Conservation (phyloP, 2,329 filamentous ascomycete species). For the Dactylellina parvicollis region DNA sequence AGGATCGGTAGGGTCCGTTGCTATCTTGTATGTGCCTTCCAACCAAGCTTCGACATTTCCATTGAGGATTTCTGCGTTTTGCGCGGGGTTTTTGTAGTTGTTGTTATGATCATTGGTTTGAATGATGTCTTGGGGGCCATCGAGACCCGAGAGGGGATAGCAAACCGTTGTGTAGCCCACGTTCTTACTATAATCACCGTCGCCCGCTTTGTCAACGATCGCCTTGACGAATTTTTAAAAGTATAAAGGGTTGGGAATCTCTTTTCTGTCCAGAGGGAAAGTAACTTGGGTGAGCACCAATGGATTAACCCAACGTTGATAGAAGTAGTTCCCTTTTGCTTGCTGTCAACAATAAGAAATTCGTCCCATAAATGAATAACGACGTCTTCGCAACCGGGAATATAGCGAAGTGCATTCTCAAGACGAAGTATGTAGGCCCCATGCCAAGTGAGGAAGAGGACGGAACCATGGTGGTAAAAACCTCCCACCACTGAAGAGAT, state of each 20-base stretch:
- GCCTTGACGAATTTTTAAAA: constrained; percentile 56
- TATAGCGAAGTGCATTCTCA: constrained; percentile 55
- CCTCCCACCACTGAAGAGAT: constrained; percentile 58
- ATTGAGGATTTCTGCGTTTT: constrained; percentile 1
- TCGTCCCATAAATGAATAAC: constrained; percentile 58
- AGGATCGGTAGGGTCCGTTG: constrained; percentile 13
- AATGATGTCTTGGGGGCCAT: constrained; percentile 36
- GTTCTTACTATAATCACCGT: constrained; percentile 55
- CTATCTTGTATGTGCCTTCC: constrained; percentile 21
- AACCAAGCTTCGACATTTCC: constrained; percentile 18
- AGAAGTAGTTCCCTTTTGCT: not conserved
- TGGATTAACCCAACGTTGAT: constrained; percentile 11
- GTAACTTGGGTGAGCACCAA: constrained; percentile 28
- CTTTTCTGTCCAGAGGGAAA: constrained; percentile 13
- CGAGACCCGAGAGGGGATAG: constrained; percentile 58
- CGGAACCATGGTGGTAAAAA: constrained; percentile 59
- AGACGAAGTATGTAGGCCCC: constrained; percentile 58
- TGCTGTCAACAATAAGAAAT: constrained; percentile 11
- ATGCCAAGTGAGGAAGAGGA: constrained; percentile 59
- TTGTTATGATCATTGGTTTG: constrained; percentile 46
- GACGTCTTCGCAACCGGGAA: constrained; percentile 42
- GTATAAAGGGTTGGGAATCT: constrained; percentile 56
- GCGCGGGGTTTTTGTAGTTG: not conserved
- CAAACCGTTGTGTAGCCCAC: constrained; percentile 56
- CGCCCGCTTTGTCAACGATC: constrained; percentile 44